A percentile compares a stretch with the other conserved stretches of the same genome.
Evolutionary conservation across 371 early-diverging fungal genomes (phyloP).

Genomic region (Syncephalastrum monosporum): DNA sequence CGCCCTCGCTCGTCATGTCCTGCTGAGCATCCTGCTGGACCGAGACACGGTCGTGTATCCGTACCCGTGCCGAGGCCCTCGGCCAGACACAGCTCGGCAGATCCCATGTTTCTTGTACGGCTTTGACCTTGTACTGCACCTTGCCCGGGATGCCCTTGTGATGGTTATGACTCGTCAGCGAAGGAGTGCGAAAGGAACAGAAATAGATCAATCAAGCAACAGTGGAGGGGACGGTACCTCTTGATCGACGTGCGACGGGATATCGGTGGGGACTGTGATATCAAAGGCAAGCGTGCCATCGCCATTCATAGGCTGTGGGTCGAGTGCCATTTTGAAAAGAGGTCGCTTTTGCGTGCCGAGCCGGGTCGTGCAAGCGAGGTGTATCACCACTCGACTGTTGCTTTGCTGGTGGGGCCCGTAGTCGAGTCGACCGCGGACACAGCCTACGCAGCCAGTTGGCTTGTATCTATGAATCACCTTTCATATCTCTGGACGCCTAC

Average conservation of each 20-base stretch:
- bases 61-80: slow-evolving; percentile 15
- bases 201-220: background rate
- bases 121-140: slow-evolving; percentile 29
- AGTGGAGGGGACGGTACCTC: slow-evolving; percentile 11
- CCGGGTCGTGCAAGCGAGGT: slow-evolving; percentile 19
- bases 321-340: slow-evolving; percentile 18
- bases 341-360: slow-evolving; percentile 12
- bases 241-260: slow-evolving; percentile 23
- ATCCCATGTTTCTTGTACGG: slow-evolving; percentile 19
- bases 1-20: slow-evolving; percentile 20
- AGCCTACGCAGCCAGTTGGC: too few species aligned
- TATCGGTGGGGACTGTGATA: slow-evolving; percentile 18
- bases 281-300: slow-evolving; percentile 12
- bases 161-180: too few species aligned
- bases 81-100: slow-evolving; percentile 27
- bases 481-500: background rate
- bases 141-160: slow-evolving; percentile 21
- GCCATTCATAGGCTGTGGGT: slow-evolving; percentile 10
- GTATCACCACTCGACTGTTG: slow-evolving; percentile 12
- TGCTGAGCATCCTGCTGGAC: slow-evolving; percentile 13
- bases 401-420: too few species aligned
- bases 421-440: too few species aligned
- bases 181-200: too few species aligned
- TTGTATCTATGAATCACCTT: too few species aligned
- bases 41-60: slow-evolving; percentile 24